These are phyloP conservation scores for Pittosporum tobira DNA, from an alignment of 129 eudicot genomes.

Conservation along the genomic window DNA sequence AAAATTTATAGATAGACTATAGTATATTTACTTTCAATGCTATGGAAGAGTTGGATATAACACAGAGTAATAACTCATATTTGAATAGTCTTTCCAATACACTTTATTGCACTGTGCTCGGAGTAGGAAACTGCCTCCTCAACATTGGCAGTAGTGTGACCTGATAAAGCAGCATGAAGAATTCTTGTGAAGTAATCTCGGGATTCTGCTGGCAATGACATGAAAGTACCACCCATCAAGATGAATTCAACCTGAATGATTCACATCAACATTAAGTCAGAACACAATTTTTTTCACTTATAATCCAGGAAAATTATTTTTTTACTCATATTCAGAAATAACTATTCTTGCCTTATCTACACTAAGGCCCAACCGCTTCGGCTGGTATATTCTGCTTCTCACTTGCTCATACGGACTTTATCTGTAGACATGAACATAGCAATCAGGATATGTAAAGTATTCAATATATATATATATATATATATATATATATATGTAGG, in stretches of 20 bases:
- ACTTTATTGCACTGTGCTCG: constrained; percentile 90
- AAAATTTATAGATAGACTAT: too few species aligned
- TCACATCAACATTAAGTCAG: background rate
- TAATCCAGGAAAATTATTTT: too few species aligned
- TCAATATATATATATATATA: too few species aligned
- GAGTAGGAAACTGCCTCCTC: constrained; percentile 97
- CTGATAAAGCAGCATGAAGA: constrained; percentile 96
- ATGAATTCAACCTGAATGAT: constrained; percentile 76
- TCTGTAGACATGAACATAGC: constrained; percentile 28
- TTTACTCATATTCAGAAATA: constrained; percentile 1
- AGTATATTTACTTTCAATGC: too few species aligned
- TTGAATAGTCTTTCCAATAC: constrained; percentile 98
- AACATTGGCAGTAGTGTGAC: constrained; percentile 94
- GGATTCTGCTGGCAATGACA: constrained; percentile 93
- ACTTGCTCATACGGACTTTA: constrained; percentile 97
- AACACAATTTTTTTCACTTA: background rate
- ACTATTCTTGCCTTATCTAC: constrained; percentile 64
- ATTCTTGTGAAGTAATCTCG: constrained; percentile 87
- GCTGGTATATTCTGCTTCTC: constrained; percentile 91
- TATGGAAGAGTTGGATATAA: too few species aligned
- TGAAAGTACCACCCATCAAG: constrained; percentile 96
- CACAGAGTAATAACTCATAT: too few species aligned
- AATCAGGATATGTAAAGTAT: background rate
- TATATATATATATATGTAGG: too few species aligned
- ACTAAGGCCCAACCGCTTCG: constrained; percentile 93